These are phyloP conservation scores for Physcomitrellopsis africana DNA, from an alignment of 225 moss, liverwort and hornwort species.

Conservation along the genomic window DNA sequence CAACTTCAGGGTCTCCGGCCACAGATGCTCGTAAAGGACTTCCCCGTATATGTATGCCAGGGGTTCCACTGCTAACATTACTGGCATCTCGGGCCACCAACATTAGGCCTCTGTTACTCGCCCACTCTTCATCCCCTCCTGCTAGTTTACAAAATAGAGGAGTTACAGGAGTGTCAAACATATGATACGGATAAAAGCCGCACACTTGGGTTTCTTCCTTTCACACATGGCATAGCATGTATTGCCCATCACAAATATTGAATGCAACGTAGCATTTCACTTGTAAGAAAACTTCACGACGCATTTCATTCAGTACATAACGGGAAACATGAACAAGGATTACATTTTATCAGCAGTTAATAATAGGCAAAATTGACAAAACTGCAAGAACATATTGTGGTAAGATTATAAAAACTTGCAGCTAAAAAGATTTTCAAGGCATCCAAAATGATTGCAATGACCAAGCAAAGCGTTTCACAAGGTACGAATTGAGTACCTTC, in stretches of 20 bases:
- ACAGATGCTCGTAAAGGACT: conserved; percentile 92
- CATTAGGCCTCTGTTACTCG: conserved; percentile 77
- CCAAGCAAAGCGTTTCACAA: too few species aligned
- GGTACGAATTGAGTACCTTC: conserved; percentile 57
- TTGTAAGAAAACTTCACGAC: conserved; percentile 1
- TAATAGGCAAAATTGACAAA: conserved; percentile 2
- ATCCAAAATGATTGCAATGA: conserved; percentile 15
- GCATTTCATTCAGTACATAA: conserved; percentile 3
- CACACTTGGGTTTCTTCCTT: neutral
- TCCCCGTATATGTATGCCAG: conserved; percentile 92
- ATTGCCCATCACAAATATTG: neutral
- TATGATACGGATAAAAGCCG: neutral
- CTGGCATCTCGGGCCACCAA: conserved; percentile 75
- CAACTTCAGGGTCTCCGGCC: conserved; percentile 85
- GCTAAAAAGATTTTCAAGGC: neutral
- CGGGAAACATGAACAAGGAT: neutral
- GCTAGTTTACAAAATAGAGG: conserved; percentile 32
- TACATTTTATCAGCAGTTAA: conserved; percentile 5
- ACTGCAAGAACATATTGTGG: neutral
- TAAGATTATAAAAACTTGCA: neutral
- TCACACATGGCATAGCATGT: neutral
- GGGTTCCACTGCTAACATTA: conserved; percentile 54
- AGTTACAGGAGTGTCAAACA: conserved; percentile 6
- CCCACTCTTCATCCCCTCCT: conserved; percentile 89
- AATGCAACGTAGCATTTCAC: neutral